These are phyloP conservation scores for Neurospora sp. DNA, from an alignment of 2,329 filamentous ascomycete species.

Conservation along the genomic window DNA sequence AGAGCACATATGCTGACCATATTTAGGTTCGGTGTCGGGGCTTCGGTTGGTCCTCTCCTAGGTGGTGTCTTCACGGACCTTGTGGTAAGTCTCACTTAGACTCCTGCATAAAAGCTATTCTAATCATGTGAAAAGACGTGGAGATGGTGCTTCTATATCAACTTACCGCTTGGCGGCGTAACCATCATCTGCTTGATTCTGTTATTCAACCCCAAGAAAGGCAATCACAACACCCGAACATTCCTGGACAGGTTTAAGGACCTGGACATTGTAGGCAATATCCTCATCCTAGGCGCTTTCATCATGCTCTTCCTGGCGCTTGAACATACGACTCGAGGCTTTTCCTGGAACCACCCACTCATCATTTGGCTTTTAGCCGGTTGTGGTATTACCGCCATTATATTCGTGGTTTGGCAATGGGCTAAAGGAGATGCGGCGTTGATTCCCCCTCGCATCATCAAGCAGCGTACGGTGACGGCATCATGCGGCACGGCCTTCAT, in stretches of 20 bases:
- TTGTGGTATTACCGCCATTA: conserved; percentile 15
- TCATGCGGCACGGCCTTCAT: conserved; percentile 30
- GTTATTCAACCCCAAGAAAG: conserved; percentile 20
- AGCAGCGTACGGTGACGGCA: conserved; percentile 27
- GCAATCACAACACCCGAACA: conserved; percentile 8
- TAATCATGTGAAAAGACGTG: conserved; percentile 23
- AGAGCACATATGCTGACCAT: background rate
- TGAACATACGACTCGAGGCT: conserved; percentile 34
- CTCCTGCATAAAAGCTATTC: background rate
- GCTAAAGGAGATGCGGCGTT: conserved; percentile 26
- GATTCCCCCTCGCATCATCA: conserved; percentile 33
- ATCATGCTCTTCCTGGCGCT: conserved; percentile 38
- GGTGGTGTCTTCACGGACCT: conserved; percentile 29
- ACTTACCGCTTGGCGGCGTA: conserved; percentile 29
- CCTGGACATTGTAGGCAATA: conserved; percentile 26
- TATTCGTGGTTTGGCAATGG: conserved; percentile 27
- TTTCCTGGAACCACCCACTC: conserved; percentile 32
- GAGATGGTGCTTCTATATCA: conserved; percentile 35
- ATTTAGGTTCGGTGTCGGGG: conserved; percentile 25
- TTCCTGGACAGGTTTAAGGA: conserved; percentile 20
- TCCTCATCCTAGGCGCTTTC: conserved; percentile 33
- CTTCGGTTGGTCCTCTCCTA: conserved; percentile 25
- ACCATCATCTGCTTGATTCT: conserved; percentile 22
- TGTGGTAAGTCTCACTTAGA: conserved; percentile 17
- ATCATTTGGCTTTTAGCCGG: conserved; percentile 31